Percentiles rank a stretch among this genome's conserved stretches.
Conservation (phyloP, 2,329 filamentous ascomycete species). For the Aspergillus brasiliensis region DNA sequence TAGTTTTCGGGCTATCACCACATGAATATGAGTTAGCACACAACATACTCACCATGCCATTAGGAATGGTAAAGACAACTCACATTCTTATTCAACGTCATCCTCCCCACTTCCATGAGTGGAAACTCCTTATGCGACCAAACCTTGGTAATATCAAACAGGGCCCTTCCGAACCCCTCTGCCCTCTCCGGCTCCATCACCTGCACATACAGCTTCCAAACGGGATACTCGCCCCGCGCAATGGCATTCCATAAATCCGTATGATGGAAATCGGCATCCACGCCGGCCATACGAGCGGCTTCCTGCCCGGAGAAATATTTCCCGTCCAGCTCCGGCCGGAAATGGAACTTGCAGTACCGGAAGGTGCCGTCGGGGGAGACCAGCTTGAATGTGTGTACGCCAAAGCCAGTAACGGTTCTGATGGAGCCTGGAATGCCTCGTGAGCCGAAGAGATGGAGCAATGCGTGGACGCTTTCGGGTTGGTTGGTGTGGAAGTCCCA, state of each 20-base stretch:
- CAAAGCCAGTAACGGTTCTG: slow-evolving; percentile 57
- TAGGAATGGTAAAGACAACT: no score
- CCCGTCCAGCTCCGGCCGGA: slow-evolving; percentile 59
- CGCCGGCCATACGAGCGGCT: slow-evolving; percentile 52
- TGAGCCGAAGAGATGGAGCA: slow-evolving; percentile 64
- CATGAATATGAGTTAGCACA: no score
- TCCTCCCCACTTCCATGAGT: slow-evolving; percentile 50
- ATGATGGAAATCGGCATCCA: slow-evolving; percentile 61
- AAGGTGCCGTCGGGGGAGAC: slow-evolving; percentile 50
- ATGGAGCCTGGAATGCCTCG: slow-evolving; percentile 52
- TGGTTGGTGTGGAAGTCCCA: slow-evolving; percentile 62
- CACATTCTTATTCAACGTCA: slow-evolving; percentile 56
- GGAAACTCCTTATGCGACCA: slow-evolving; percentile 57
- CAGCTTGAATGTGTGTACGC: slow-evolving; percentile 38
- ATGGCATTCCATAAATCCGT: slow-evolving; percentile 65
- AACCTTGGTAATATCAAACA: slow-evolving; percentile 61
- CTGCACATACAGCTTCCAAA: slow-evolving; percentile 60
- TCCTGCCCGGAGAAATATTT: slow-evolving; percentile 54
- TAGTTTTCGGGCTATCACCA: background rate
- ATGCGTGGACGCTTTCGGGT: slow-evolving; percentile 60
- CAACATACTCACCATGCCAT: no score
- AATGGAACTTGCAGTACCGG: slow-evolving; percentile 63
- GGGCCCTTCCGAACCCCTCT: slow-evolving; percentile 49
- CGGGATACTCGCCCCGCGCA: slow-evolving; percentile 57
- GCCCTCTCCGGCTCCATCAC: slow-evolving; percentile 57